Evolutionary conservation across 2,329 filamentous ascomycete genomes (phyloP).

Genomic region (Aspergillus sojae): DNA sequence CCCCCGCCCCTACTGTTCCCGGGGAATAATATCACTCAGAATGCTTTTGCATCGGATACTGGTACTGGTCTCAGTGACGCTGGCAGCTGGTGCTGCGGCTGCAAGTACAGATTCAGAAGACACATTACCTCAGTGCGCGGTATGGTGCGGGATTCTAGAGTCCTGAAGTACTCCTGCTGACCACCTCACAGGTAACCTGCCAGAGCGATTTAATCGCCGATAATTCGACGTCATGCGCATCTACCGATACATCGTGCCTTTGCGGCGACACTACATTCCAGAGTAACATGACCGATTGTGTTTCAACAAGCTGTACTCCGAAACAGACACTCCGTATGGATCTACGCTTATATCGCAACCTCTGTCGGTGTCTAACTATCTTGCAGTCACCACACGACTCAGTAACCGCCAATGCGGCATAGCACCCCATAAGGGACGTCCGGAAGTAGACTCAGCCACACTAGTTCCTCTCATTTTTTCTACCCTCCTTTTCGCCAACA

Average conservation of each 20-base stretch:
- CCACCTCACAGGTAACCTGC: background rate
- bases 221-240: background rate
- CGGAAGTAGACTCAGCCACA: conserved; percentile 15
- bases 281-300: conserved; percentile 6
- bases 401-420: conserved; percentile 14
- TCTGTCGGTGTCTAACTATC: background rate
- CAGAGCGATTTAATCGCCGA: background rate
- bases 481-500: conserved; percentile 15
- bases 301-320: conserved; percentile 1
- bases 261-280: conserved; percentile 7
- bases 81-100: background rate
- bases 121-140: background rate
- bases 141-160: background rate
- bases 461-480: conserved; percentile 18
- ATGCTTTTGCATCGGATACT: background rate
- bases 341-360: background rate
- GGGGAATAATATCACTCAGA: background rate
- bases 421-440: conserved; percentile 11
- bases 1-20: background rate
- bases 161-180: background rate
- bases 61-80: background rate
- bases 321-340: conserved; percentile 14
- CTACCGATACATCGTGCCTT: conserved; percentile 11
- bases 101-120: background rate
- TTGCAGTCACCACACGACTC: conserved; percentile 11